Conservation (phyloP, 495 filamentous ascomycete genomes). For the Aspergillus kassunensis region DNA sequence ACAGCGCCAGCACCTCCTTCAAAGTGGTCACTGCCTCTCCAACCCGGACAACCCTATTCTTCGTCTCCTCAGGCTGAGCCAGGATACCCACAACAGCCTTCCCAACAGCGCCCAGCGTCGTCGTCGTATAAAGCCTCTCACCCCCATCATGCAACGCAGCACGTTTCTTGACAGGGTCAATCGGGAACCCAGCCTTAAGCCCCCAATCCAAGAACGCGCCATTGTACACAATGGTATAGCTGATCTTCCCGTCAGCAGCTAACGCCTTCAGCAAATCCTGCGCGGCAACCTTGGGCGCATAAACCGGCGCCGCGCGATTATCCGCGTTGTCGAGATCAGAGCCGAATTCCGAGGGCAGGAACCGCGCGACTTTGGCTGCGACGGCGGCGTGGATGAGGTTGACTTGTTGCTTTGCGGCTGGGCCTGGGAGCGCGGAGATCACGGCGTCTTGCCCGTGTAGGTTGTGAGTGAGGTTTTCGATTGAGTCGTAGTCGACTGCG, state of each 20-base stretch:
- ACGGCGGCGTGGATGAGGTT: slow-evolving; percentile 57
- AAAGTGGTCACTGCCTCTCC: neutral
- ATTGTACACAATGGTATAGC: slow-evolving; percentile 2
- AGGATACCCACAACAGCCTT: slow-evolving; percentile 5
- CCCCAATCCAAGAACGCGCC: slow-evolving; percentile 12
- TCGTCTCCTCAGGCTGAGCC: neutral
- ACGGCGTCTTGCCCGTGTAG: slow-evolving; percentile 12
- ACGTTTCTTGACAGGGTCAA: neutral
- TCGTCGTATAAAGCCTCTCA: slow-evolving; percentile 10
- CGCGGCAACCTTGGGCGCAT: slow-evolving; percentile 44
- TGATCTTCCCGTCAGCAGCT: neutral
- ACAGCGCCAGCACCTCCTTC: neutral
- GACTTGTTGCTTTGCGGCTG: neutral
- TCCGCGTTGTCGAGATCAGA: slow-evolving; percentile 42
- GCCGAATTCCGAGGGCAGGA: slow-evolving; percentile 65
- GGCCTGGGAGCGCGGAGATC: neutral
- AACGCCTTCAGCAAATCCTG: slow-evolving; percentile 41
- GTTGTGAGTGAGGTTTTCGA: neutral
- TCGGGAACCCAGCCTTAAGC: neutral
- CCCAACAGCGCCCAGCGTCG: slow-evolving; percentile 4
- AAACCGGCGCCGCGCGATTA: slow-evolving; percentile 32
- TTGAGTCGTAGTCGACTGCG: neutral
- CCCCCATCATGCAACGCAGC: slow-evolving; percentile 14
- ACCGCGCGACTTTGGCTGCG: slow-evolving; percentile 55
- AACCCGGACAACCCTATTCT: slow-evolving; percentile 2